phyloP scores from a whole-genome alignment of 179 eudicot genomes.

The Silene vulgaris region DNA sequence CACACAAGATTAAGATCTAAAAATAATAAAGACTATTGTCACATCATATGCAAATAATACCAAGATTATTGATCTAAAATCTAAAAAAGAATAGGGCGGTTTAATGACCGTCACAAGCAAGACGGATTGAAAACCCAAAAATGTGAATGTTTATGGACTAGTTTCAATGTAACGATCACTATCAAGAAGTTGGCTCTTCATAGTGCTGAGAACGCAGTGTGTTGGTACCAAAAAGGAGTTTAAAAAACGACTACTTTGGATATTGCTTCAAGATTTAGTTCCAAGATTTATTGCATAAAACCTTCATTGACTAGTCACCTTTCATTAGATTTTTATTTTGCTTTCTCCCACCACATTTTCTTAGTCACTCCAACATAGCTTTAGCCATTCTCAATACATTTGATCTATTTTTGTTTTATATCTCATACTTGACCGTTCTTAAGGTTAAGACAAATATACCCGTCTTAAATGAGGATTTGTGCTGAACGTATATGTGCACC shows the following conservation, averaged over 20 bases:
- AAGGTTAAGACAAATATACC: too few species aligned
- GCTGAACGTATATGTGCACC: too few species aligned
- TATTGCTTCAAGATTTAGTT: constrained; percentile 35
- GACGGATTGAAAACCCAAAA: too few species aligned
- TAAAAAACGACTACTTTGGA: constrained; percentile 28
- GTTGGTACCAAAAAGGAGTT: constrained; percentile 6
- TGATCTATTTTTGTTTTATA: too few species aligned
- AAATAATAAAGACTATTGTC: neutral
- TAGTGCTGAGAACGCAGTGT: constrained; percentile 24
- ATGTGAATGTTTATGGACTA: constrained; percentile 15
- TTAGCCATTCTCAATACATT: too few species aligned
- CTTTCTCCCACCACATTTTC: constrained; percentile 24
- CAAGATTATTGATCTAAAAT: neutral
- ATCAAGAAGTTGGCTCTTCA: constrained; percentile 22
- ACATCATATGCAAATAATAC: neutral
- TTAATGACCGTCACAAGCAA: too few species aligned
- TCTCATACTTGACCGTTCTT: too few species aligned
- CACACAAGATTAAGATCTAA: too few species aligned
- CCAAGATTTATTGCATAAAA: constrained; percentile 27
- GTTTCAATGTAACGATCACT: constrained; percentile 6
- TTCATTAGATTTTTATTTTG: constrained; percentile 23
- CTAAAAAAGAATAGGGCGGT: neutral
- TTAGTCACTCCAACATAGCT: too few species aligned
- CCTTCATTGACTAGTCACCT: constrained; percentile 30
- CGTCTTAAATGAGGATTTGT: too few species aligned